phyloP scores from a whole-genome alignment of 257 asterid genomes.

The Solanum arcanum region DNA sequence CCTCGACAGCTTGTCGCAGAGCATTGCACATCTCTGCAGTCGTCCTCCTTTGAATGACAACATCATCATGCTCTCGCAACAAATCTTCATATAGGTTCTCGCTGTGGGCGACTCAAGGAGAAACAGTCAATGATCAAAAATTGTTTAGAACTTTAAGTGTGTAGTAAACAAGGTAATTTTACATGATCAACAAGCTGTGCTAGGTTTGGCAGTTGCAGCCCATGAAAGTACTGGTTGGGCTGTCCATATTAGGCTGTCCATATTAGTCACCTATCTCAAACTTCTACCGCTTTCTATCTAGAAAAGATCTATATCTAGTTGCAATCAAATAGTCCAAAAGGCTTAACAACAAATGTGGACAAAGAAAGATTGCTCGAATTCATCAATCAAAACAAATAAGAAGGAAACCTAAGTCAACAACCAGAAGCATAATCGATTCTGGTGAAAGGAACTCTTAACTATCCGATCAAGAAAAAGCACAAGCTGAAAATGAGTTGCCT shows the following conservation, averaged over 20 bases:
- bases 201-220: background rate
- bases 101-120: background rate
- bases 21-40: background rate
- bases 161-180: background rate
- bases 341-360: background rate
- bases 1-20: conserved; percentile 12
- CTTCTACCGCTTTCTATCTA: background rate
- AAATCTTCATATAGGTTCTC: conserved; percentile 9
- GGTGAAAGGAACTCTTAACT: background rate
- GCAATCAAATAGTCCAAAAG: background rate
- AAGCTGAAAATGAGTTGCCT: background rate
- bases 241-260: background rate
- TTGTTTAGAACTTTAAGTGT: background rate
- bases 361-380: background rate
- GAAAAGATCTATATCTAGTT: background rate
- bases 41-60: background rate
- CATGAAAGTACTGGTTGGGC: background rate
- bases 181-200: background rate
- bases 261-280: background rate
- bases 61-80: conserved; percentile 9
- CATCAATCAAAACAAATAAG: background rate
- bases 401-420: background rate
- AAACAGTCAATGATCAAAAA: background rate
- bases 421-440: background rate
- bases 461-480: background rate